These are phyloP conservation scores for Waitea zeae DNA, from an alignment of 1,284 basidiomycete species.

Conservation along the genomic window DNA sequence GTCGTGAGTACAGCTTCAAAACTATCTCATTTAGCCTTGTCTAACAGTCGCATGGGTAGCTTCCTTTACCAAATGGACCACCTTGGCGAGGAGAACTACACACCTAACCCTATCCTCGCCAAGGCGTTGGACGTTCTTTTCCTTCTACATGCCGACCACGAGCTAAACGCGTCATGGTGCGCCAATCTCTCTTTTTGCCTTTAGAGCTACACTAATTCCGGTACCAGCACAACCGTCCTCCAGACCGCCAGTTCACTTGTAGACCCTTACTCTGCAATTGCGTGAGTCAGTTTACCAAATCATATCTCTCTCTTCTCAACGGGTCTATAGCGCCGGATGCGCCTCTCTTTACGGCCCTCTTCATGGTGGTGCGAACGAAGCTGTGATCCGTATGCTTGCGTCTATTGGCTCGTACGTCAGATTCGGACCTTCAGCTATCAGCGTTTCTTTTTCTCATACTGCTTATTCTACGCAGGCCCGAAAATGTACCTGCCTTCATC, in stretches of 20 bases:
- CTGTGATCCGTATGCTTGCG: constrained; percentile 79
- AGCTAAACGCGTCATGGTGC: constrained; percentile 71
- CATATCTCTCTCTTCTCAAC: constrained; percentile 5
- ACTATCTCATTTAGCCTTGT: neutral
- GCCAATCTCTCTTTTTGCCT: constrained; percentile 11
- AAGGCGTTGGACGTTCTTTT: constrained; percentile 77
- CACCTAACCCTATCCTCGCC: constrained; percentile 65
- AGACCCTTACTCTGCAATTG: constrained; percentile 74
- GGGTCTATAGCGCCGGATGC: constrained; percentile 69
- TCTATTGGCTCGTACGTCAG: no score
- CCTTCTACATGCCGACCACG: constrained; percentile 78
- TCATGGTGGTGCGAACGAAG: constrained; percentile 69
- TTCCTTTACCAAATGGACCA: constrained; percentile 84
- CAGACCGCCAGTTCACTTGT: constrained; percentile 79
- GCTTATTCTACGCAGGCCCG: constrained; percentile 27
- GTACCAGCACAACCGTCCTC: constrained; percentile 30
- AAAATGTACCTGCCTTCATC: constrained; percentile 72
- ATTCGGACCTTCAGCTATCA: constrained; percentile 24
- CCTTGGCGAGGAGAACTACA: constrained; percentile 53
- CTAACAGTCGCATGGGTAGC: constrained; percentile 16
- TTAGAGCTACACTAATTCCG: neutral
- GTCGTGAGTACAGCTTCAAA: no score
- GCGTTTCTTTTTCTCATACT: neutral
- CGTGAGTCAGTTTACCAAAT: no score
- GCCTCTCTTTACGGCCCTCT: constrained; percentile 55